Evolutionary conservation across 352 stramenopile species (phyloP).

Genomic region (Globisporangium nunn): DNA sequence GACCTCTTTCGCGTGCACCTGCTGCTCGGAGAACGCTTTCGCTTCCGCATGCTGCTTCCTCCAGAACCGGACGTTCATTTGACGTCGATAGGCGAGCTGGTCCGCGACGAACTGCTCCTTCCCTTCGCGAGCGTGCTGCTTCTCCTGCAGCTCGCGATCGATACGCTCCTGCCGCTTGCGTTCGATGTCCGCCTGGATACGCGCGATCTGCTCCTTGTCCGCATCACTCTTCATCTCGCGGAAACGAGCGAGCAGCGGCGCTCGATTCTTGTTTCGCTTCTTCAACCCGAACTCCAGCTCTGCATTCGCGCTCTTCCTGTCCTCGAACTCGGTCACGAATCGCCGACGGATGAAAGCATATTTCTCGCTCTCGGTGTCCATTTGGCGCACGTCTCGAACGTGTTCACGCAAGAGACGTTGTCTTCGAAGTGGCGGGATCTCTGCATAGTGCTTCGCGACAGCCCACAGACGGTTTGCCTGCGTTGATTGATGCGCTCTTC

Average conservation of each 20-base stretch:
- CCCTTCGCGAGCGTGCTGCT: conserved; percentile 18
- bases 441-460: conserved; percentile 40
- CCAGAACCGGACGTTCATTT: conserved; percentile 68
- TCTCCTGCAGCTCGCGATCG: conserved; percentile 31
- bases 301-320: conserved; percentile 22
- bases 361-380: conserved; percentile 54
- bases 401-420: conserved; percentile 55
- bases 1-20: conserved; percentile 21
- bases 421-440: conserved; percentile 46
- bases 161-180: conserved; percentile 25
- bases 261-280: conserved; percentile 50
- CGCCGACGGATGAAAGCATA: conserved; percentile 40
- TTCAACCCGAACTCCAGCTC: conserved; percentile 47
- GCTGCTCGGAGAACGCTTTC: conserved; percentile 36
- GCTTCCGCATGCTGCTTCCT: conserved; percentile 51
- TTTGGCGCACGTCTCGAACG: conserved; percentile 44
- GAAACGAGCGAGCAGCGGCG: conserved; percentile 39
- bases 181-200: conserved; percentile 36
- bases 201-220: conserved; percentile 24
- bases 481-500: background rate
- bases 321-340: conserved; percentile 33
- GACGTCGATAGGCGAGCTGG: conserved; percentile 25
- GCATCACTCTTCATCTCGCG: conserved; percentile 48
- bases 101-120: conserved; percentile 17
- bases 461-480: conserved; percentile 35